phyloP scores from a whole-genome alignment of 352 stramenopile species.

The Globisporangium polare region DNA sequence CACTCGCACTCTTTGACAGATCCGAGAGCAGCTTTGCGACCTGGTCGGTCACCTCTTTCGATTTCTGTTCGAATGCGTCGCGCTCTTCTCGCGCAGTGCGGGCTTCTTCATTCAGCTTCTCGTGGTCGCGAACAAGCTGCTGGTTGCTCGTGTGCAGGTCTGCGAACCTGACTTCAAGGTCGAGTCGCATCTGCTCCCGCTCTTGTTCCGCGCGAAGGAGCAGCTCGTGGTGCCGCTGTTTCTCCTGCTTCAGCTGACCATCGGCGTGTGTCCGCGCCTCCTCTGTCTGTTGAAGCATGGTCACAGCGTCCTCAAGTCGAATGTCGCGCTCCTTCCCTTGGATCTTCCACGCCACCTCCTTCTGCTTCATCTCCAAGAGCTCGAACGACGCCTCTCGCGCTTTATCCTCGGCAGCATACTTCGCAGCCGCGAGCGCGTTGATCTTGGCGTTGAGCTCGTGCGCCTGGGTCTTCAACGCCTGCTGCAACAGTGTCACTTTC shows the following conservation, averaged over 20 bases:
- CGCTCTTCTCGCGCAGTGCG: not conserved
- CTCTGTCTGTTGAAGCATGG: conserved; percentile 24
- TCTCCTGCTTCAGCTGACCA: conserved; percentile 27
- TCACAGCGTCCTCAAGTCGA: conserved; percentile 24
- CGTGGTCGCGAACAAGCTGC: conserved; percentile 1
- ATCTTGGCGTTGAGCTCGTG: conserved; percentile 44
- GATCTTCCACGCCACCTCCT: conserved; percentile 53
- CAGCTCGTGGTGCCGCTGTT: conserved; percentile 21
- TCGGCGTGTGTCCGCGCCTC: conserved; percentile 19
- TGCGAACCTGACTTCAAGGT: conserved; percentile 33
- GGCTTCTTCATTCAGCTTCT: not conserved
- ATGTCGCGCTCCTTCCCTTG: conserved; percentile 36
- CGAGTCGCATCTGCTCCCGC: conserved; percentile 21
- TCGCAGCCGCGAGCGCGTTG: conserved; percentile 27
- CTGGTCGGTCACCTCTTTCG: not conserved
- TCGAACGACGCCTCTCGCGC: conserved; percentile 37
- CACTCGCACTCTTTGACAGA: not conserved
- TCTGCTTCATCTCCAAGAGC: conserved; percentile 57
- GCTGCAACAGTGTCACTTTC: conserved; percentile 34
- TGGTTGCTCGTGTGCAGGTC: conserved; percentile 27
- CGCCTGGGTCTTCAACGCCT: conserved; percentile 39
- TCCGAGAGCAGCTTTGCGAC: not conserved
- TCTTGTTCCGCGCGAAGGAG: conserved; percentile 22
- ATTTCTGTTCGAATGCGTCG: conserved; percentile 5
- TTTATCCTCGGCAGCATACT: conserved; percentile 41